Evolutionary conservation across 257 asterid species (phyloP), one percentile per base, ranked within the genome.

Genomic region (Petunia secreta): DNA sequence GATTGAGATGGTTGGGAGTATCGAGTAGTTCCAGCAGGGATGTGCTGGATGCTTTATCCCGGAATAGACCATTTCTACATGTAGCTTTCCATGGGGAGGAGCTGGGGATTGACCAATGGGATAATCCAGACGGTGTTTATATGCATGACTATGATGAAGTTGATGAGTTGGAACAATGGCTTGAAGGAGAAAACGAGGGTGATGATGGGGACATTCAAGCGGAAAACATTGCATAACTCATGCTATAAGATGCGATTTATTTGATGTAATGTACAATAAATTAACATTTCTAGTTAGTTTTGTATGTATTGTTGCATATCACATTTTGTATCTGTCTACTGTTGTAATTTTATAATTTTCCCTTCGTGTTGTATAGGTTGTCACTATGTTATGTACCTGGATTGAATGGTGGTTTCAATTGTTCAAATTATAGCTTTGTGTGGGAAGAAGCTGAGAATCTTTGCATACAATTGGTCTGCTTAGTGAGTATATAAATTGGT

Each of bases 1-100:
- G 95, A 83, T 60, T 93, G 89, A 91, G 97, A 82, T 95, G 97
- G 98, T 65, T 95, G 87, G 97, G 99, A 16, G 91, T 95, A 46
- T 83, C 91, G 2, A 92, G 93, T 8, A 83, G 87, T 14, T 76
- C 86, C 85, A 92, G 89, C 85, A 86, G 93, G 77, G 95, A 92
- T 79, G 59, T 82, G 36, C 84, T 91, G 68, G 97, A 92, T 76
- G 84, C 84, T 64, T 83, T 95, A 63, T 84, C 83, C 16, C 86
- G 89, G 85, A 90, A 88, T 64, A 92, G 97, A 80, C 96, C 95
- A 37, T 89, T 88, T 79, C 41, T 93, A 85, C 94, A 85, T 2
- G 85, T 95, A 6, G 87, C 87, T 43, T 85, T 83, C 58, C 90
- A 89, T 38, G 98, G 99, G 1, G 98, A 93, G 91, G 99, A 92